Percentiles rank a stretch among this genome's conserved stretches.
These are phyloP conservation scores for Xylaria cubensis DNA, from an alignment of 495 filamentous ascomycete genomes.

Conservation along the genomic window DNA sequence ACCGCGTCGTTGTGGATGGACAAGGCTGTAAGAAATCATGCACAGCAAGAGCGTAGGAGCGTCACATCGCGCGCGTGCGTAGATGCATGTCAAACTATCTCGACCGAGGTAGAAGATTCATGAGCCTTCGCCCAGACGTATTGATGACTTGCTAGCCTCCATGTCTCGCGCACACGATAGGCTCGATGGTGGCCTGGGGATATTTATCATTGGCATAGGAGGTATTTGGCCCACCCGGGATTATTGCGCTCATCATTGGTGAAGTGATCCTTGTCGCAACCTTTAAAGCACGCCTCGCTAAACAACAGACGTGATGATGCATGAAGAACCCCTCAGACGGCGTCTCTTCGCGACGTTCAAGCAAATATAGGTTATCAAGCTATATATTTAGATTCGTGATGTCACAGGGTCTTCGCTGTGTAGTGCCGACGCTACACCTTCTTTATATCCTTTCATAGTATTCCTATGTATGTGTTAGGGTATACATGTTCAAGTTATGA, in stretches of 20 bases:
- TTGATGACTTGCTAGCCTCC: constrained; percentile 19
- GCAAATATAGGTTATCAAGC: background rate
- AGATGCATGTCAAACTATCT: constrained; percentile 17
- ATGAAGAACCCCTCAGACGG: constrained; percentile 12
- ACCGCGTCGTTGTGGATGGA: constrained; percentile 1
- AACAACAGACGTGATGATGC: constrained; percentile 2
- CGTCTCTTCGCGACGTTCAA: background rate
- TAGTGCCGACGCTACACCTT: background rate
- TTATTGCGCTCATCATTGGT: constrained; percentile 1
- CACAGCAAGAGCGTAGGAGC: constrained; percentile 18
- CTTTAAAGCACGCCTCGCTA: constrained; percentile 5
- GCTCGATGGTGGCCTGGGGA: constrained; percentile 14
- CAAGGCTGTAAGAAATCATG: constrained; percentile 30
- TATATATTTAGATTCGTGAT: background rate
- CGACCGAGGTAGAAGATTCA: background rate
- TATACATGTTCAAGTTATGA: background rate
- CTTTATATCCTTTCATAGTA: background rate
- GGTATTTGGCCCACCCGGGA: constrained; percentile 13
- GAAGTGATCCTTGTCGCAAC: constrained; percentile 23
- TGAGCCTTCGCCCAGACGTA: constrained; percentile 1
- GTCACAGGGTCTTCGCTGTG: background rate
- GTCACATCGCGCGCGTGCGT: constrained; percentile 22
- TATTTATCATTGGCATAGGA: constrained; percentile 20
- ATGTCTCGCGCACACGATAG: constrained; percentile 4
- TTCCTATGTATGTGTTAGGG: background rate